These are phyloP conservation scores for Ceratobasidium sp. DNA, from an alignment of 1,284 basidiomycete species.

Conservation along the genomic window DNA sequence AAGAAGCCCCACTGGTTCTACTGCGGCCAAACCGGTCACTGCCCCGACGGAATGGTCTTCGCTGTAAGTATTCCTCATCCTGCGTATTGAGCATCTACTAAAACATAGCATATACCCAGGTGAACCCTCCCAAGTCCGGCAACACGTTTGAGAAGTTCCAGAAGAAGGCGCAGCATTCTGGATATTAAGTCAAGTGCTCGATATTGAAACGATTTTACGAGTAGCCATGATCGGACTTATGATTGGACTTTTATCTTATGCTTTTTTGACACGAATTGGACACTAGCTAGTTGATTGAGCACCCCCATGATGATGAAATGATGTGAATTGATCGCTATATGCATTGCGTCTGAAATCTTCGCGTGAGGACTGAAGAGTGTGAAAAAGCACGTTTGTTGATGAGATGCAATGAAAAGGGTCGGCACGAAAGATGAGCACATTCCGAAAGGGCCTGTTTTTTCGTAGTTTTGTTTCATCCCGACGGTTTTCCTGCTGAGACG, in stretches of 20 bases:
- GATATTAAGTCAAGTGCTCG: neutral
- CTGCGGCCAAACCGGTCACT: conserved; percentile 38
- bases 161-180: neutral
- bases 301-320: neutral
- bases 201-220: neutral
- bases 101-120: conserved; percentile 6
- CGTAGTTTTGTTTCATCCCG: no score
- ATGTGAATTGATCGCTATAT: no score
- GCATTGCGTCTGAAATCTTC: no score
- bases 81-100: neutral
- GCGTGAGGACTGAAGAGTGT: no score
- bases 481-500: no score
- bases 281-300: conserved; percentile 11
- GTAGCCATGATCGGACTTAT: no score
- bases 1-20: conserved; percentile 41
- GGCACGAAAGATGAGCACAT: no score
- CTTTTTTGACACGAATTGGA: neutral
- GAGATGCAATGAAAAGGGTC: no score
- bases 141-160: conserved; percentile 41
- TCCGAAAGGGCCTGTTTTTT: no score
- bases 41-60: conserved; percentile 42
- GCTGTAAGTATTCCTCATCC: neutral
- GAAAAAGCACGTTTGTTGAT: no score
- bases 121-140: conserved; percentile 30
- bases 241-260: neutral